A percentile compares a stretch with the other conserved stretches of the same genome.
Conservation (phyloP, 2,329 filamentous ascomycete genomes). For the Talaromyces amestolkiae region DNA sequence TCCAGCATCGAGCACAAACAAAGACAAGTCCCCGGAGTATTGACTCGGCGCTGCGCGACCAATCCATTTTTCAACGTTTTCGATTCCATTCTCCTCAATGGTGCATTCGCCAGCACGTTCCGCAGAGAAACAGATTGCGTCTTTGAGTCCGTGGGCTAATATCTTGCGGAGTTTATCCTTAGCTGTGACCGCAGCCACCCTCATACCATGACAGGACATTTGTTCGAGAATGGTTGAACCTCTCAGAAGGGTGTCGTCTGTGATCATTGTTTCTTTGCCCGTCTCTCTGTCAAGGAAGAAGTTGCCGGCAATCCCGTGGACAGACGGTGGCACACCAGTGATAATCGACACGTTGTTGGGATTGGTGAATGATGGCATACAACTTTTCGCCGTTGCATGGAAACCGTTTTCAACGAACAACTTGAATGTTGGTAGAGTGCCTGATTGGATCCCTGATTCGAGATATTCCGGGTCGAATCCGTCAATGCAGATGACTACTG, state of each 20-base stretch:
- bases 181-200: conserved; percentile 45
- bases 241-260: conserved; percentile 41
- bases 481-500: conserved; percentile 45
- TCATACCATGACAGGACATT: conserved; percentile 40
- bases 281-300: conserved; percentile 44
- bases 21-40: conserved; percentile 46
- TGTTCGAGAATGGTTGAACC: conserved; percentile 45
- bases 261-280: conserved; percentile 42
- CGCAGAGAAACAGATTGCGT: conserved; percentile 42
- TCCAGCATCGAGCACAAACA: conserved; percentile 47
- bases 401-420: conserved; percentile 38
- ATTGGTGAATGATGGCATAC: conserved; percentile 48
- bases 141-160: conserved; percentile 37
- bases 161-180: conserved; percentile 48
- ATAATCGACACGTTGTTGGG: conserved; percentile 49
- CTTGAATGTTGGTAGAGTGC: conserved; percentile 36
- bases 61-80: conserved; percentile 38
- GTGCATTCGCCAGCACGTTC: conserved; percentile 33
- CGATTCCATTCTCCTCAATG: conserved; percentile 36
- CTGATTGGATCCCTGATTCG: conserved; percentile 33
- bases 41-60: conserved; percentile 38
- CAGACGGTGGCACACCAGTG: conserved; percentile 40
- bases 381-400: conserved; percentile 38
- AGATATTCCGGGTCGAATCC: conserved; percentile 48
- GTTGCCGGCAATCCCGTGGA: conserved; percentile 47